A percentile compares a stretch with the other conserved stretches of the same genome.
Conservation (phyloP, 2,329 filamentous ascomycete species). For the Stemphylium lycopersici region DNA sequence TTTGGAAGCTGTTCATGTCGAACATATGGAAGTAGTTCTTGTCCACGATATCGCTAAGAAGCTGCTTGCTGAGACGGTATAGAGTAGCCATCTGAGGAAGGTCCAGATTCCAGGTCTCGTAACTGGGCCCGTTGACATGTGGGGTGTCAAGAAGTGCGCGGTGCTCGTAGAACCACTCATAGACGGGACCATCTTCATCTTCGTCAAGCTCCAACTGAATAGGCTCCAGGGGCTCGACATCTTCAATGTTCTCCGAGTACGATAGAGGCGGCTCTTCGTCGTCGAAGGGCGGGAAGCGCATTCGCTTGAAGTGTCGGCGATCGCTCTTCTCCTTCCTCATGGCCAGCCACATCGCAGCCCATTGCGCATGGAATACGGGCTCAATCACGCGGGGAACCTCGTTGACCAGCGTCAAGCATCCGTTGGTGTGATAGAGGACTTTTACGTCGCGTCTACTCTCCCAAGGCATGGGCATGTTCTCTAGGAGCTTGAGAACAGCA, state of each 20-base stretch:
- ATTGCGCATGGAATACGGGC: slow-evolving; percentile 96
- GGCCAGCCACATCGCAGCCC: slow-evolving; percentile 99
- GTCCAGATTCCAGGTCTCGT: slow-evolving; percentile 92
- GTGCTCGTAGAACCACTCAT: slow-evolving; percentile 98
- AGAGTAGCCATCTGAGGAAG: slow-evolving; percentile 95
- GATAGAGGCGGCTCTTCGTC: slow-evolving; percentile 97
- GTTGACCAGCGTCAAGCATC: slow-evolving; percentile 94
- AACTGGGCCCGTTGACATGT: slow-evolving; percentile 95
- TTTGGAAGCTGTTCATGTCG: slow-evolving; percentile 91
- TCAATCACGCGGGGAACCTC: slow-evolving; percentile 96
- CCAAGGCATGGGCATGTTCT: slow-evolving; percentile 99
- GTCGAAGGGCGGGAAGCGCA: slow-evolving; percentile 98
- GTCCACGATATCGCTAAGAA: slow-evolving; percentile 90
- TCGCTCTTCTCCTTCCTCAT: slow-evolving; percentile 99
- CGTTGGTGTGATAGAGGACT: slow-evolving; percentile 97
- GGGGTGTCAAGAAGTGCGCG: slow-evolving; percentile 86
- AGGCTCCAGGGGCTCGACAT: slow-evolving; percentile 94
- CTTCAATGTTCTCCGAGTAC: slow-evolving; percentile 98
- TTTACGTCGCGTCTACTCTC: slow-evolving; percentile 96
- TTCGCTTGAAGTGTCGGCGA: slow-evolving; percentile 93
- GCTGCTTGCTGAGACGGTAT: slow-evolving; percentile 86
- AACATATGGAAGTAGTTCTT: slow-evolving; percentile 99
- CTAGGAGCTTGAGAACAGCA: slow-evolving; percentile 92
- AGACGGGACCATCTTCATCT: slow-evolving; percentile 86
- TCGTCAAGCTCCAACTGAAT: slow-evolving; percentile 99